Conservation (phyloP, 75 land plant species). For the Adiantum capillusveneris region DNA sequence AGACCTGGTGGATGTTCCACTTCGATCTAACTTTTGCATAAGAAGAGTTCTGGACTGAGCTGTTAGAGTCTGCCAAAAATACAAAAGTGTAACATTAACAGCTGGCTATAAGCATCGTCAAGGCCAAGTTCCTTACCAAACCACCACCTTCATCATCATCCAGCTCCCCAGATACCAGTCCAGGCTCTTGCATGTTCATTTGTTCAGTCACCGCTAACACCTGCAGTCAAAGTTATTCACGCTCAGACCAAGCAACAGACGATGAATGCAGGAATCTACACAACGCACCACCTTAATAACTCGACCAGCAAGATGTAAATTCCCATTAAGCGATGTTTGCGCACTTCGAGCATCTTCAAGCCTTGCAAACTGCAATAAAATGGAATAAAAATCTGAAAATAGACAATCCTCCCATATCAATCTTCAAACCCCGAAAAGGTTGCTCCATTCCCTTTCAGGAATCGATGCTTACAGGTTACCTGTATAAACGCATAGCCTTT, state of each 20-base stretch:
- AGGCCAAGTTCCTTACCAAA: constrained; percentile 22
- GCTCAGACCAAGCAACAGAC: not conserved
- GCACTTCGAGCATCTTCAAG: constrained; percentile 95
- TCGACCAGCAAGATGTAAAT: constrained; percentile 86
- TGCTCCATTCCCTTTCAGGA: not conserved
- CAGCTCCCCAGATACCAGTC: constrained; percentile 40
- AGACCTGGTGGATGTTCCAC: constrained; percentile 66
- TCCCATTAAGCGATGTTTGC: constrained; percentile 56
- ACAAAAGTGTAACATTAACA: too few species aligned
- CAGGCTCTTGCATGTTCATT: constrained; percentile 54
- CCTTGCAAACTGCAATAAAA: constrained; percentile 56
- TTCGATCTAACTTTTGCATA: constrained; percentile 92
- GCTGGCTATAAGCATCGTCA: not conserved
- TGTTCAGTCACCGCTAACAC: constrained; percentile 93
- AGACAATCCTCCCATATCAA: too few species aligned
- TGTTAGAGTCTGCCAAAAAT: constrained; percentile 63
- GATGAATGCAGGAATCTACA: not conserved
- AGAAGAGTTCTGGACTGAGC: constrained; percentile 97
- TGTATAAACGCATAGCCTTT: constrained; percentile 98
- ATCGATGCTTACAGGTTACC: constrained; percentile 18
- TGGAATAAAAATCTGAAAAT: not conserved
- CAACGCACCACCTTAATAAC: constrained; percentile 56
- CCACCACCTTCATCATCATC: constrained; percentile 89
- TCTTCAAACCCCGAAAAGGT: not conserved
- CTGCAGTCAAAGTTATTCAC: constrained; percentile 38